A percentile compares a stretch with the other conserved stretches of the same genome.
Evolutionary conservation across 1,139 yeast species (phyloP).

Genomic region (Maudiozyma humilis): DNA sequence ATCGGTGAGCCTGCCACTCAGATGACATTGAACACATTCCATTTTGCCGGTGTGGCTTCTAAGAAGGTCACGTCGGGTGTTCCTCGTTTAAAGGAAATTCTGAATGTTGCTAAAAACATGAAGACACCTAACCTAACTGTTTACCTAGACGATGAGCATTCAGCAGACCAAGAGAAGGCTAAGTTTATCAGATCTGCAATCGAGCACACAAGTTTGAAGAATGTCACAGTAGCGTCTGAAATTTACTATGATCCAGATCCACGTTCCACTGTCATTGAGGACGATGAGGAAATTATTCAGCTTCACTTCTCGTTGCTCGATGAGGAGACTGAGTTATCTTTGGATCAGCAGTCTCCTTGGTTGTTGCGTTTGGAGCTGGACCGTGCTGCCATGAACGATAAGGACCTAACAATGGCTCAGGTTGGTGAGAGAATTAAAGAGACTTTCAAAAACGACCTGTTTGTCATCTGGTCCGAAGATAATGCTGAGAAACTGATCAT

Average conservation of each 20-base stretch:
- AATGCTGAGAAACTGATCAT: constrained; percentile 93
- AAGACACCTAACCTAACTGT: constrained; percentile 98
- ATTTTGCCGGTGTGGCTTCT: constrained; percentile 99
- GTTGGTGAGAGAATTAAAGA: constrained; percentile 94
- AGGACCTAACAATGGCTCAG: constrained; percentile 95
- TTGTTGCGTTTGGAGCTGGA: constrained; percentile 89
- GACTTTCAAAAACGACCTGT: constrained; percentile 88
- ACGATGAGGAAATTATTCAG: constrained; percentile 93
- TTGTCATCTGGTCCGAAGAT: constrained; percentile 98
- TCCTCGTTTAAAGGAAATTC: constrained; percentile 97
- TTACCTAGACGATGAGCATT: constrained; percentile 70
- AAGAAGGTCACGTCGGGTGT: constrained; percentile 99
- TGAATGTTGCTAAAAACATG: constrained; percentile 95
- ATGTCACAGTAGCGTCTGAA: constrained; percentile 96
- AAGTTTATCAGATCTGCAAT: constrained; percentile 93
- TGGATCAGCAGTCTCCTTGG: constrained; percentile 97
- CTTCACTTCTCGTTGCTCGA: constrained; percentile 97
- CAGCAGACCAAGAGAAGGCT: constrained; percentile 85
- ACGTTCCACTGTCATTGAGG: constrained; percentile 87
- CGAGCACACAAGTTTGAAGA: constrained; percentile 89
- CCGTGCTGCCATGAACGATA: constrained; percentile 98
- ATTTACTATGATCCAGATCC: constrained; percentile 98
- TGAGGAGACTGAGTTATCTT: constrained; percentile 88
- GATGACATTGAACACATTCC: constrained; percentile 98
- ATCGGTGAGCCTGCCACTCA: constrained; percentile 99